Evolutionary conservation across 768 basidiomycete genomes (phyloP).

Genomic region (Hygrophoropsis aurantiaca): DNA sequence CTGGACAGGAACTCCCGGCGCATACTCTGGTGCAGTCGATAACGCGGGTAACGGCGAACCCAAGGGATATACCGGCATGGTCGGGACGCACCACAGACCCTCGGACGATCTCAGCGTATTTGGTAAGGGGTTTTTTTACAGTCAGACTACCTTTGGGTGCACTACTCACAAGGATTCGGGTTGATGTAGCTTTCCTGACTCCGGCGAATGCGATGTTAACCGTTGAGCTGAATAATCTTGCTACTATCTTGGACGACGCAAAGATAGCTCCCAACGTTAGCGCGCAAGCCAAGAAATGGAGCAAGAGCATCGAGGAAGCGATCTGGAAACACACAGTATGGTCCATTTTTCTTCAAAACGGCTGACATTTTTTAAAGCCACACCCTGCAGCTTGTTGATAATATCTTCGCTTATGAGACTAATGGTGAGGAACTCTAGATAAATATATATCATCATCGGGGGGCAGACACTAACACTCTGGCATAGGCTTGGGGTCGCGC

Average conservation of each 20-base stretch:
- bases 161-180: too few relatives aligned
- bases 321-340: slow-evolving; percentile 63
- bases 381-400: slow-evolving; percentile 49
- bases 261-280: slow-evolving; percentile 52
- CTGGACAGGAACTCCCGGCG: slow-evolving; percentile 72
- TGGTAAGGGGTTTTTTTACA: too few relatives aligned
- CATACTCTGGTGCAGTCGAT: slow-evolving; percentile 59
- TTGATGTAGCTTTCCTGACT: slow-evolving; percentile 69
- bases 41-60: slow-evolving; percentile 77
- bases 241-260: slow-evolving; percentile 53
- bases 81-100: slow-evolving; percentile 76
- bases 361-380: neutral
- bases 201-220: slow-evolving; percentile 84
- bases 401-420: slow-evolving; percentile 75
- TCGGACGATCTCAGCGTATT: slow-evolving; percentile 73
- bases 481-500: slow-evolving; percentile 62
- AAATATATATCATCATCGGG: too few relatives aligned
- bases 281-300: slow-evolving; percentile 54
- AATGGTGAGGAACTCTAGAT: slow-evolving; percentile 68
- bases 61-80: slow-evolving; percentile 68
- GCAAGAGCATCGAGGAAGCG: slow-evolving; percentile 54
- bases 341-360: neutral
- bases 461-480: too few relatives aligned
- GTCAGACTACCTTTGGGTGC: too few relatives aligned
- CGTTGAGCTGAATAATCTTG: slow-evolving; percentile 65